phyloP scores from a whole-genome alignment of 2,329 filamentous ascomycete species.

The Blastomyces silverae region DNA sequence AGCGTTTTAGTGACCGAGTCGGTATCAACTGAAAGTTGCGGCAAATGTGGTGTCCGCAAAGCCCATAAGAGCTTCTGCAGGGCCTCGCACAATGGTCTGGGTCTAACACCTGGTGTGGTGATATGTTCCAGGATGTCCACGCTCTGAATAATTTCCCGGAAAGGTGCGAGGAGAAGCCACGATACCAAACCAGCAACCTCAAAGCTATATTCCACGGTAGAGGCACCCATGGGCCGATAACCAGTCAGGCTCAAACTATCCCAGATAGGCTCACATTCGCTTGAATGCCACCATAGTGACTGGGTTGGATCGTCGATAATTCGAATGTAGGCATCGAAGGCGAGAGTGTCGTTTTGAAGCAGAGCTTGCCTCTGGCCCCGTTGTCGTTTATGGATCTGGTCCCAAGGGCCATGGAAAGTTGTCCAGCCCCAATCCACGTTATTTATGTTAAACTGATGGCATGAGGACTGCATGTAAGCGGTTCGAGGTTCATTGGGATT shows the following conservation, averaged over 20 bases:
- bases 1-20: slow-evolving; percentile 38
- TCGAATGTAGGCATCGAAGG: slow-evolving; percentile 56
- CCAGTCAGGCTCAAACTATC: slow-evolving; percentile 53
- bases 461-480: slow-evolving; percentile 50
- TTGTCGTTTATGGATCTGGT: slow-evolving; percentile 52
- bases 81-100: slow-evolving; percentile 47
- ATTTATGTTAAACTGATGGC: slow-evolving; percentile 53
- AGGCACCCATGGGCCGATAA: slow-evolving; percentile 47
- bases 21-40: slow-evolving; percentile 37
- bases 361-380: slow-evolving; percentile 53
- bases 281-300: slow-evolving; percentile 55
- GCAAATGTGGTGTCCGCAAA: slow-evolving; percentile 42
- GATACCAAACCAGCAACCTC: slow-evolving; percentile 52
- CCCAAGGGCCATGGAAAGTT: slow-evolving; percentile 54
- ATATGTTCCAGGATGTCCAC: slow-evolving; percentile 44
- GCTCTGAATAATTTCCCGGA: slow-evolving; percentile 50
- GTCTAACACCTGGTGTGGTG: slow-evolving; percentile 41
- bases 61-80: slow-evolving; percentile 49
- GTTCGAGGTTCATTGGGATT: slow-evolving; percentile 57
- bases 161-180: slow-evolving; percentile 54
- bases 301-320: slow-evolving; percentile 55
- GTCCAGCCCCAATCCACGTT: slow-evolving; percentile 60
- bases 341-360: slow-evolving; percentile 54
- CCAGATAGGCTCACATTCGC: slow-evolving; percentile 49
- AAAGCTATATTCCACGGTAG: slow-evolving; percentile 41